A percentile compares a stretch with the other conserved stretches of the same genome.
These are phyloP conservation scores for Conringia planisiliqua DNA, from an alignment of 345 rosid genomes.

Conservation along the genomic window DNA sequence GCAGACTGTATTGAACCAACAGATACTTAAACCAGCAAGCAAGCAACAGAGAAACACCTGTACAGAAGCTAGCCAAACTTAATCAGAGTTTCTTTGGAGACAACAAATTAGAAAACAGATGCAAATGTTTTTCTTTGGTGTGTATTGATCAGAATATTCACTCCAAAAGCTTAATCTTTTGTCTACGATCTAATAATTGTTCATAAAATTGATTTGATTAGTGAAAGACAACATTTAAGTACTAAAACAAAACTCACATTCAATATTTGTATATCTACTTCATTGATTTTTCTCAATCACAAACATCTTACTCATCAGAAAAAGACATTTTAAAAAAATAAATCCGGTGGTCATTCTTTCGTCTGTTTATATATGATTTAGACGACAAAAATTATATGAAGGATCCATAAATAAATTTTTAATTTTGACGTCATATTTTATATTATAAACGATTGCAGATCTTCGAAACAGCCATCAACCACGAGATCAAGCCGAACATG, in stretches of 20 bases:
- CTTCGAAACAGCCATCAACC: background rate
- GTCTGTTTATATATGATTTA: background rate
- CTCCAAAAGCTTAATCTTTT: background rate
- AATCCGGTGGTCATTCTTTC: background rate
- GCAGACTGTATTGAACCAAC: constrained; percentile 98
- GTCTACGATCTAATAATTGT: background rate
- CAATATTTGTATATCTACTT: background rate
- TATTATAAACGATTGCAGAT: background rate
- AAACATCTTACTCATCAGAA: background rate
- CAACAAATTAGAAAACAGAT: background rate
- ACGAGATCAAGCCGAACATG: background rate
- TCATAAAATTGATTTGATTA: background rate
- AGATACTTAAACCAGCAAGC: constrained; percentile 83
- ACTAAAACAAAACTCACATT: background rate
- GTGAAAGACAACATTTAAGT: background rate
- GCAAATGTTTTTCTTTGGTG: background rate
- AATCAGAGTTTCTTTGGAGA: background rate
- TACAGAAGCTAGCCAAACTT: background rate
- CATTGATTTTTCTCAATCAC: background rate
- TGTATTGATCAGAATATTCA: background rate
- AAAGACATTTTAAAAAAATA: background rate
- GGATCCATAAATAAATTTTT: background rate
- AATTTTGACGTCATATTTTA: background rate
- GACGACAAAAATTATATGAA: background rate
- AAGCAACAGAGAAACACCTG: constrained; percentile 84